Conservation (phyloP, 768 basidiomycete species). For the Mycena indigotica region DNA sequence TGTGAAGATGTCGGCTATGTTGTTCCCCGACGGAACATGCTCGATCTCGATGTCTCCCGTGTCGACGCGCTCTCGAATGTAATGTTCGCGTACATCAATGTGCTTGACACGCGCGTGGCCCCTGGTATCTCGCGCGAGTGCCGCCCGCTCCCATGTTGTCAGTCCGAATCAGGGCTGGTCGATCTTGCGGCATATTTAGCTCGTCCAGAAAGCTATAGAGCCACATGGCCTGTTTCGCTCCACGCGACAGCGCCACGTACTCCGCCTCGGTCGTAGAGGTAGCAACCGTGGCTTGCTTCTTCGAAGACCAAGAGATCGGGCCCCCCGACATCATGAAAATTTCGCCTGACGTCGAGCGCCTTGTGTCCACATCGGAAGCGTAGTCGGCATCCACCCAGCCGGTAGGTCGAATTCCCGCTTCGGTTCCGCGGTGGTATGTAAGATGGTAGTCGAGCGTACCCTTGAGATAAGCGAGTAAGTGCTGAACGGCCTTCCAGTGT, state of each 20-base stretch:
- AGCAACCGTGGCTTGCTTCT: slow-evolving; percentile 26
- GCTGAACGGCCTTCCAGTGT: no score
- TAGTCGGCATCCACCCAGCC: neutral
- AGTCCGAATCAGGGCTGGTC: slow-evolving; percentile 22
- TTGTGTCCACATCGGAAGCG: neutral
- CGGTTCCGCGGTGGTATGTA: no score
- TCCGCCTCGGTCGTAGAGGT: slow-evolving; percentile 29
- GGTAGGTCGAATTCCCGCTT: neutral
- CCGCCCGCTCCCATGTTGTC: slow-evolving; percentile 33
- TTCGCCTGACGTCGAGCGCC: slow-evolving; percentile 32
- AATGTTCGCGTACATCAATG: slow-evolving; percentile 17
- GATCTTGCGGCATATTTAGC: slow-evolving; percentile 20
- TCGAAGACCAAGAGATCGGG: slow-evolving; percentile 33
- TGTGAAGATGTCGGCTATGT: slow-evolving; percentile 32
- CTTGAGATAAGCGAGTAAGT: no score
- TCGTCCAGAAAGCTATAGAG: slow-evolving; percentile 28
- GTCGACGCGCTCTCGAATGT: slow-evolving; percentile 9
- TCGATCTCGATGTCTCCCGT: slow-evolving; percentile 6
- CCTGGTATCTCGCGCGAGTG: slow-evolving; percentile 4
- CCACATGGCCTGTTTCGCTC: slow-evolving; percentile 35
- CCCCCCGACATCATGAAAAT: slow-evolving; percentile 31
- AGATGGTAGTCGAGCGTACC: no score
- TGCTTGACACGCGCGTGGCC: slow-evolving; percentile 15
- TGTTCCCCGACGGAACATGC: slow-evolving; percentile 24
- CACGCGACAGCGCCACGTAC: slow-evolving; percentile 29